These are phyloP conservation scores for Penicillium flavigenum DNA, from an alignment of 495 filamentous ascomycete genomes.

Conservation along the genomic window DNA sequence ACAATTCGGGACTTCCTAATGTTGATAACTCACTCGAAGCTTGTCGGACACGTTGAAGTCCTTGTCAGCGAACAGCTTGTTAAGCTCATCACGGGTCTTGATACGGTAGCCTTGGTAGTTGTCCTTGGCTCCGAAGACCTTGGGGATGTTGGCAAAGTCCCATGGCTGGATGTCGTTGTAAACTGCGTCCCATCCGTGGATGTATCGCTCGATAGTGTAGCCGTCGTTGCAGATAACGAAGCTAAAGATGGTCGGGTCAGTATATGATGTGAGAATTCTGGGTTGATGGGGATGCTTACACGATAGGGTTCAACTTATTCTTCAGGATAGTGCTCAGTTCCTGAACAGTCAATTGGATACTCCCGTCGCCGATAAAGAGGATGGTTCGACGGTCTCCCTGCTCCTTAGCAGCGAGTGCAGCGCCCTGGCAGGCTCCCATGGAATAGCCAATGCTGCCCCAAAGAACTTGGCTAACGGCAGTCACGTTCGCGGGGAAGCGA, in stretches of 20 bases:
- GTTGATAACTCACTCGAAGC: slow-evolving; percentile 41
- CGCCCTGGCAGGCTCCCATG: slow-evolving; percentile 75
- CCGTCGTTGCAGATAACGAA: slow-evolving; percentile 60
- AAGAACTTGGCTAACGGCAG: slow-evolving; percentile 77
- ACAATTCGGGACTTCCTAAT: background rate
- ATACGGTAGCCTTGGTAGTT: slow-evolving; percentile 64
- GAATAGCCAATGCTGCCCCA: slow-evolving; percentile 90
- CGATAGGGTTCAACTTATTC: slow-evolving; percentile 72
- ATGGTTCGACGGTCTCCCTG: slow-evolving; percentile 62
- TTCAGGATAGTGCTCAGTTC: slow-evolving; percentile 85
- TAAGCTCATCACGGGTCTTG: slow-evolving; percentile 68
- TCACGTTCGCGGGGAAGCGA: slow-evolving; percentile 72
- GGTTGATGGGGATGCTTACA: slow-evolving; percentile 48
- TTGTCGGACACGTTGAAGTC: slow-evolving; percentile 55
- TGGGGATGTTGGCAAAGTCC: slow-evolving; percentile 67
- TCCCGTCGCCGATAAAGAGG: slow-evolving; percentile 86
- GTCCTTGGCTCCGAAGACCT: slow-evolving; percentile 64
- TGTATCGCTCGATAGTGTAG: slow-evolving; percentile 57
- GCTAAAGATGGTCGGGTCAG: slow-evolving; percentile 37
- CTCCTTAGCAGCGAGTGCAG: slow-evolving; percentile 69
- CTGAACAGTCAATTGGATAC: slow-evolving; percentile 80
- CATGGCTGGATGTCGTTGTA: slow-evolving; percentile 83
- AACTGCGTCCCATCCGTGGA: slow-evolving; percentile 62
- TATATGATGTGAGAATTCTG: slow-evolving; percentile 12
- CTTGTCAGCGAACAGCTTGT: slow-evolving; percentile 63